Base-by-base conservation (phyloP, 2,329 filamentous ascomycete species). In the Beauveria sp. region DNA sequence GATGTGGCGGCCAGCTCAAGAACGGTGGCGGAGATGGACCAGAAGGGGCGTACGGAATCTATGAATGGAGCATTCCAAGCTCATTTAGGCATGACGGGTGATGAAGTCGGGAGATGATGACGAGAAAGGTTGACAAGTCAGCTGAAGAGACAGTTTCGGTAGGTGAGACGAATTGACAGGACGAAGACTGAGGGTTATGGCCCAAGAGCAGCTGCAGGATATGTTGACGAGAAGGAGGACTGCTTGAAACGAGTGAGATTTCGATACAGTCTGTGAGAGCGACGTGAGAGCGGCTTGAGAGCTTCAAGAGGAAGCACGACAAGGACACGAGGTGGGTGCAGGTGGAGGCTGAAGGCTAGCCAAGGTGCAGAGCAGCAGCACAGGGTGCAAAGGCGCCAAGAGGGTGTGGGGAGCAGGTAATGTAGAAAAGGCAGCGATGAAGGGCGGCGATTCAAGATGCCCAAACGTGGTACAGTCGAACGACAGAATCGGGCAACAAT, bases 1-100 rank as follows among this genome's bases (percentile, higher is more conserved):
- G 73, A 70, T 67, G 70, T 74, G 71, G 67, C 72, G 72, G 71
- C 72, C 72, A 74, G 72, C 71, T 69, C 64, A 69, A 72, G 67
- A 66, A 67, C 62, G 62, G 67, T 63, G 67, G 64, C 63, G 66
- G 65, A 59, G 24, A 52, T 66, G 60, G 64, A 63, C 66, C 57
- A 46, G 26, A 50, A 60, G 53, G 34, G 60, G 52, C 51, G 63
- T 61, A 56, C 46, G 52, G 52, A 62, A 45, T 59, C 57, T 55
- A 59, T 52, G 47, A 34, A 62, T 38, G 57, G 60, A 57, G 34
- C 56, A 64, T 62, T 45, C 57, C 63, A 60, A 62, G 53, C 56
- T 64, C 63, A 63, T 62, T 59, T 56, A 54, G 56, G 57, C 63
- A 64, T 64, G 61, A 50, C 52, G 55, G 43, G 30, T 53, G 42